A percentile compares a stretch with the other conserved stretches of the same genome.
Evolutionary conservation across 371 early-diverging fungal species (phyloP).

Genomic region (Vairimorpha ceranae): DNA sequence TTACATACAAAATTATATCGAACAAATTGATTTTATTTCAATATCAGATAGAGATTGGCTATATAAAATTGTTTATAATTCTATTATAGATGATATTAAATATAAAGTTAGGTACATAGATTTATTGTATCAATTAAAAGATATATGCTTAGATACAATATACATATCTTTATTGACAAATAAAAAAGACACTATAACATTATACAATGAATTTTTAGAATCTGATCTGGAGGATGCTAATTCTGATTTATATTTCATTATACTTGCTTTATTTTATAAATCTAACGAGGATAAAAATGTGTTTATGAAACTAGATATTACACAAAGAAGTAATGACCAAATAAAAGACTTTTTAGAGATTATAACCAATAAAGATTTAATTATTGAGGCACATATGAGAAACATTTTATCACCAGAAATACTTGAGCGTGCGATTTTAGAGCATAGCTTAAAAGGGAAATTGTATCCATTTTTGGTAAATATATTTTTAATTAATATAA

Average conservation of each 20-base stretch:
- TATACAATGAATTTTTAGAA: neutral
- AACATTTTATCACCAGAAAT: neutral
- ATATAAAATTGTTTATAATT: neutral
- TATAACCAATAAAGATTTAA: neutral
- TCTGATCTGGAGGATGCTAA: neutral
- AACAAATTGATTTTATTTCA: neutral
- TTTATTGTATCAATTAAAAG: neutral
- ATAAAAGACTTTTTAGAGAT: neutral
- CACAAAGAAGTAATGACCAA: neutral
- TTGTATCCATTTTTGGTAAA: neutral
- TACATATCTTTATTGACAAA: neutral
- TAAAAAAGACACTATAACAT: too few species aligned
- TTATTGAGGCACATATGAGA: neutral
- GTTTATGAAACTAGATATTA: neutral
- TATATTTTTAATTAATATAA: neutral
- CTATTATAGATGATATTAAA: slow-evolving; percentile 6
- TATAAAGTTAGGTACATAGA: neutral
- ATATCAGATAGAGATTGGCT: neutral
- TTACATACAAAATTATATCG: neutral
- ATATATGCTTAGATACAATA: neutral
- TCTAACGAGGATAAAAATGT: neutral
- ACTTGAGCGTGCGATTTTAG: neutral
- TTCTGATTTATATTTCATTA: neutral
- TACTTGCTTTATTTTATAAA: neutral
- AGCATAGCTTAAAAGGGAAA: neutral